These are phyloP conservation scores for Coemansia sp. DNA, from an alignment of 192 early-diverging fungal species.

Conservation along the genomic window DNA sequence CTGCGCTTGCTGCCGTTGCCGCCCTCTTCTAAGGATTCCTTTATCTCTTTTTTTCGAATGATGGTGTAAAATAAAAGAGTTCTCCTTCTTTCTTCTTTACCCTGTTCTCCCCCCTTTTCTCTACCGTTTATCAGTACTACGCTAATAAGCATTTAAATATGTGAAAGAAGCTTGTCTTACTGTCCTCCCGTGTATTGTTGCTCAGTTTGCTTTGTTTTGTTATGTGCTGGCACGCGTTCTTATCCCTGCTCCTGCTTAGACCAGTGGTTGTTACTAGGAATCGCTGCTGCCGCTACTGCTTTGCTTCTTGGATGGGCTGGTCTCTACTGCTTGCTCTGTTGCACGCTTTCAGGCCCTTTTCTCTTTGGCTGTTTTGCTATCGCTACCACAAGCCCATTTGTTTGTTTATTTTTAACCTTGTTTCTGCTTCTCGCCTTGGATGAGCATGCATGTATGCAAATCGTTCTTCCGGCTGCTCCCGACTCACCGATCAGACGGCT, in stretches of 20 bases:
- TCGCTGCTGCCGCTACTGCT: no score
- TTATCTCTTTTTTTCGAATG: not conserved
- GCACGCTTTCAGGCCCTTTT: no score
- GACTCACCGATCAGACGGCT: not conserved
- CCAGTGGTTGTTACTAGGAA: no score
- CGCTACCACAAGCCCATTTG: not conserved
- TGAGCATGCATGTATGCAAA: not conserved
- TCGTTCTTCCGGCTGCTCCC: not conserved
- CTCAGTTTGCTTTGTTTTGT: no score
- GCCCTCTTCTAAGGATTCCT: slow-evolving; percentile 34
- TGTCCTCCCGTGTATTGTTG: not conserved
- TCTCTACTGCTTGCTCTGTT: no score
- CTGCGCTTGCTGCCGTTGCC: slow-evolving; percentile 34
- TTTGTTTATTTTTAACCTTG: not conserved
- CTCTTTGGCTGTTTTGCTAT: no score
- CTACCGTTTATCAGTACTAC: no score
- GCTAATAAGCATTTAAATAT: no score
- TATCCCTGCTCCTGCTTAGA: no score
- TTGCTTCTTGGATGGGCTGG: no score
- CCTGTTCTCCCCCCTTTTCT: no score
- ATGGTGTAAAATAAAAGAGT: not conserved
- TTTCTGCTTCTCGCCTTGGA: not conserved
- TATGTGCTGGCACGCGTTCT: no score
- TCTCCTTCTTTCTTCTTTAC: not conserved
- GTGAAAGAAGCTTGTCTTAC: not conserved